phyloP scores from a whole-genome alignment of 176 grass and related monocot species.

The Melocanna baccifera region DNA sequence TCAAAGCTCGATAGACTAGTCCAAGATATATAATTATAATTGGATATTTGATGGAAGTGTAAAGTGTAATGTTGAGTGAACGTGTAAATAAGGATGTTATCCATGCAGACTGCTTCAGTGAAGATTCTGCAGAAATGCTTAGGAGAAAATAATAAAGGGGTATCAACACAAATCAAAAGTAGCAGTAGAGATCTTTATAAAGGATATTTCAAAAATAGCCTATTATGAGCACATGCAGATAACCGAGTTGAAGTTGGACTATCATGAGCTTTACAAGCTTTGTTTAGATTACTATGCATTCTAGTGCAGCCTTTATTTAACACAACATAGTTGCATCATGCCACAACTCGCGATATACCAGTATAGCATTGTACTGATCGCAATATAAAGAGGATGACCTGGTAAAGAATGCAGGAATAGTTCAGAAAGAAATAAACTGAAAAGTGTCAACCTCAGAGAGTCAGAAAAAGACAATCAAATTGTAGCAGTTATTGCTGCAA shows the following conservation, averaged over 20 bases:
- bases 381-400: background rate
- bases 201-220: slow-evolving; percentile 1
- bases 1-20: background rate
- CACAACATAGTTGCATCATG: background rate
- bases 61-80: background rate
- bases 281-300: slow-evolving; percentile 2
- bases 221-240: background rate
- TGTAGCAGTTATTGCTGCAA: background rate
- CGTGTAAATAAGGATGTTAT: background rate
- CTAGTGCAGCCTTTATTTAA: background rate
- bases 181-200: background rate
- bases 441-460: background rate
- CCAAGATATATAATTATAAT: background rate
- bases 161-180: slow-evolving; percentile 10
- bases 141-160: background rate
- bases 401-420: background rate
- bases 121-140: slow-evolving; percentile 13
- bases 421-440: slow-evolving; percentile 5
- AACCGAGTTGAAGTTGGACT: background rate
- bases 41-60: background rate
- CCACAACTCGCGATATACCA: background rate
- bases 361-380: background rate
- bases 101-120: background rate
- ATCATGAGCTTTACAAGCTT: background rate
- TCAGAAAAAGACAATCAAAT: background rate